phyloP scores from a whole-genome alignment of 192 early-diverging fungal species.

The Thamnidium elegans region DNA sequence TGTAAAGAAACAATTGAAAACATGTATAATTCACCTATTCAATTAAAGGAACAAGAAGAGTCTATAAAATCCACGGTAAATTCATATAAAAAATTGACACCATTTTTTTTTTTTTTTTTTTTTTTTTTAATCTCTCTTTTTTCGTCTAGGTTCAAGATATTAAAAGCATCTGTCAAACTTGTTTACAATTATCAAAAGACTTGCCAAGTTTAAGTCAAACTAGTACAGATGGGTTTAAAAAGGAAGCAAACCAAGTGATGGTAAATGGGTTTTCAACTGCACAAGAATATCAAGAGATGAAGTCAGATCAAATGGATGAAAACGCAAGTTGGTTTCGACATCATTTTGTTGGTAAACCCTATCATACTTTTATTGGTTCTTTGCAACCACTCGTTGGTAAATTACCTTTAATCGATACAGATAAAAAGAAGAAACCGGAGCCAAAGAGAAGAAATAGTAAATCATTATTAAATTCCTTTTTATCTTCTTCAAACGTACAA shows the following conservation, averaged over 20 bases:
- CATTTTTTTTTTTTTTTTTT: not conserved
- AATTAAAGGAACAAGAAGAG: too few relatives aligned
- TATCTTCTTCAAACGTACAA: not conserved
- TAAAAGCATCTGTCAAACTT: not conserved
- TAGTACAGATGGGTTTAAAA: not conserved
- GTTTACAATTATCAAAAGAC: not conserved
- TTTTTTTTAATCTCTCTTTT: not conserved
- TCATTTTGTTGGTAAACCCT: slow-evolving; percentile 26
- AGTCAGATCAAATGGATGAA: not conserved
- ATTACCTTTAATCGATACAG: not conserved
- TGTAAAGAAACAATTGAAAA: not conserved
- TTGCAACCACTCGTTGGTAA: not conserved
- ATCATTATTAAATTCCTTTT: not conserved
- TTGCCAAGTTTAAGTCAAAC: not conserved
- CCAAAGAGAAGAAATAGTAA: not conserved
- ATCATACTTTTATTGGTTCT: slow-evolving; percentile 9
- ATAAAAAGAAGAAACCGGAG: not conserved
- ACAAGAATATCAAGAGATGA: not conserved
- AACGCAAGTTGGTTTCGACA: slow-evolving; percentile 21
- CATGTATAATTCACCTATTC: too few relatives aligned
- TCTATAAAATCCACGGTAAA: too few relatives aligned
- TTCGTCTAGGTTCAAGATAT: not conserved
- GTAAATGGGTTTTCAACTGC: not conserved
- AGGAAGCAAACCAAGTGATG: not conserved
- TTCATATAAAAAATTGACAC: too few relatives aligned